Percentiles rank a stretch among this genome's conserved stretches.
Evolutionary conservation across 179 eudicot genomes (phyloP).

Genomic region (Gypsophila paniculata): DNA sequence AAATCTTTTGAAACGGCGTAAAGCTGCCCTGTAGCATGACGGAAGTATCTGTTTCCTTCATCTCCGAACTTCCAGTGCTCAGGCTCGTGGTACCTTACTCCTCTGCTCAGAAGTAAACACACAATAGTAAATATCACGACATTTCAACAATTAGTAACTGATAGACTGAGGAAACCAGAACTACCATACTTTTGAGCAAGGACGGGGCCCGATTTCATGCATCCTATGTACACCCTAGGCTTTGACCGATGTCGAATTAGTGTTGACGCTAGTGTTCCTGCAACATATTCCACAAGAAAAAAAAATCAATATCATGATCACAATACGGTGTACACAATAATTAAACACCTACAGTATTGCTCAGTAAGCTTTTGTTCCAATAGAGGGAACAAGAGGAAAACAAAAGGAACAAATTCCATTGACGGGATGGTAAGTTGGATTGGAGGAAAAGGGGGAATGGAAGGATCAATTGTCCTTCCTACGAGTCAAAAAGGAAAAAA

Average conservation of each 20-base stretch:
- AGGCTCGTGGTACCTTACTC: conserved; percentile 93
- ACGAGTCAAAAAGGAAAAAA: too few relatives aligned
- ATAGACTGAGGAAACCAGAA: conserved; percentile 10
- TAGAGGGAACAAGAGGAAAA: too few relatives aligned
- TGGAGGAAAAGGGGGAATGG: too few relatives aligned
- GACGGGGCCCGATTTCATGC: conserved; percentile 98
- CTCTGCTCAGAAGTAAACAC: conserved; percentile 39
- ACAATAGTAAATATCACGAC: conserved; percentile 9
- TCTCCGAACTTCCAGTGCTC: conserved; percentile 97
- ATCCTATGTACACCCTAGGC: conserved; percentile 82
- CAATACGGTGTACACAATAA: too few relatives aligned
- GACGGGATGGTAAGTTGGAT: too few relatives aligned
- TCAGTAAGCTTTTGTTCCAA: too few relatives aligned
- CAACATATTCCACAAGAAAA: conserved; percentile 16
- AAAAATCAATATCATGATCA: not conserved
- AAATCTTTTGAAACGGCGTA: conserved; percentile 87
- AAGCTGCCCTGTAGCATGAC: conserved; percentile 92
- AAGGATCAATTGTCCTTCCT: too few relatives aligned
- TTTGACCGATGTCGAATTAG: conserved; percentile 70
- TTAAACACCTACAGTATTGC: too few relatives aligned
- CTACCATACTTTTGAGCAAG: conserved; percentile 74
- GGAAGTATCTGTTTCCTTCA: conserved; percentile 79
- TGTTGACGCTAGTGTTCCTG: conserved; percentile 79
- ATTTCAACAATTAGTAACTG: conserved; percentile 6
- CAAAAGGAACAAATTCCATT: too few relatives aligned